Conservation (phyloP, 495 filamentous ascomycete genomes). For the Penicillium parvum region DNA sequence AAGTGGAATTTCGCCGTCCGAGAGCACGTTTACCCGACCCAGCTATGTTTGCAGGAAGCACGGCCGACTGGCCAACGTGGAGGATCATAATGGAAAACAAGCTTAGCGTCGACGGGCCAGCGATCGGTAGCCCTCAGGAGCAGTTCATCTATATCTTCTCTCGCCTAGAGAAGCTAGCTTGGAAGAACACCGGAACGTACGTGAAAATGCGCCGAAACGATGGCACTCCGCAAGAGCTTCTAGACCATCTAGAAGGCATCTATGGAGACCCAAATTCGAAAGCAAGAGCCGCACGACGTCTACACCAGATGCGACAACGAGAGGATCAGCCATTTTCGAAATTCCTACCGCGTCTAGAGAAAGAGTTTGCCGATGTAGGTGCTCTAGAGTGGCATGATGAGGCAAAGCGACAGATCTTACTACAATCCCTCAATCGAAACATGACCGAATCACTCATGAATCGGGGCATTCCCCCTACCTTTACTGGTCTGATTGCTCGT, state of each 20-base stretch:
- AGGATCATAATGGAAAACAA: constrained; percentile 1
- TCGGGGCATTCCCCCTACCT: constrained; percentile 3
- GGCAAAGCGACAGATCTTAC: background rate
- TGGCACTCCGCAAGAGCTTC: background rate
- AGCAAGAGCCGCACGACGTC: background rate
- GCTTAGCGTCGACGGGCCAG: constrained; percentile 1
- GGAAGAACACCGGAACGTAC: constrained; percentile 6
- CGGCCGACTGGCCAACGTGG: constrained; percentile 1
- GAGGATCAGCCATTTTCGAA: background rate
- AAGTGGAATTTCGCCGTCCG: background rate
- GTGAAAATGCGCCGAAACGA: constrained; percentile 2
- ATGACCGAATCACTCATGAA: constrained; percentile 3
- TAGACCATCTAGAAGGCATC: constrained; percentile 1
- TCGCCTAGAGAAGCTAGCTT: constrained; percentile 5
- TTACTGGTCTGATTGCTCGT: background rate
- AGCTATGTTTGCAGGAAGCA: background rate
- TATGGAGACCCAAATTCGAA: constrained; percentile 5
- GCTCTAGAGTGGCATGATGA: background rate
- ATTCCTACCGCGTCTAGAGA: background rate
- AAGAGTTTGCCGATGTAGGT: background rate
- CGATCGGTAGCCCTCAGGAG: constrained; percentile 1
- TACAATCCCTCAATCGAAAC: background rate
- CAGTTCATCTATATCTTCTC: constrained; percentile 7
- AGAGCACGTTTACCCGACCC: background rate
- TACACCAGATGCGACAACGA: constrained; percentile 4